Percentiles rank a stretch among this genome's conserved stretches.
Evolutionary conservation across 371 early-diverging fungal genomes (phyloP).

Genomic region (Mucor velutinosus): DNA sequence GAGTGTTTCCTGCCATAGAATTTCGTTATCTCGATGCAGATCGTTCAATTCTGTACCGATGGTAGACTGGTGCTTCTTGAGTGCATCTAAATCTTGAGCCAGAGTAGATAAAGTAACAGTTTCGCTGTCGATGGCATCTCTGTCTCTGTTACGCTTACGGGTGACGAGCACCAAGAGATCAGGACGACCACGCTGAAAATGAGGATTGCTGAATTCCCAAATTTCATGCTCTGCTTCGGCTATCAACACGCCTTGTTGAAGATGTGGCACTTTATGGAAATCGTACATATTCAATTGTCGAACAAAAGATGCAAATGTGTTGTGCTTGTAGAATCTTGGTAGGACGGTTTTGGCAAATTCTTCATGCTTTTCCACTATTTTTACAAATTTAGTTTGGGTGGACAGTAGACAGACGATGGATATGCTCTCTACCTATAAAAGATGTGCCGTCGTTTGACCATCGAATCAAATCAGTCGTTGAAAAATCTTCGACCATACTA

Average conservation of each 20-base stretch:
- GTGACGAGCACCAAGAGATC: conserved; percentile 55
- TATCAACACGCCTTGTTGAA: conserved; percentile 75
- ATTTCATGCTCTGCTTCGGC: conserved; percentile 62
- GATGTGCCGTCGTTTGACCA: conserved; percentile 80
- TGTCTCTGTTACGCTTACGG: conserved; percentile 52
- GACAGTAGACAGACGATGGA: neutral
- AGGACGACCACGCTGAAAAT: conserved; percentile 54
- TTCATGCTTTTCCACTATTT: conserved; percentile 64
- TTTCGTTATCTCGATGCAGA: conserved; percentile 70
- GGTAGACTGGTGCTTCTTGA: conserved; percentile 82
- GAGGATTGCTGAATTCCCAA: conserved; percentile 63
- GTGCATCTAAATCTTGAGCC: conserved; percentile 74
- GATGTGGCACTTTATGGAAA: conserved; percentile 78
- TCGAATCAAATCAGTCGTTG: conserved; percentile 66
- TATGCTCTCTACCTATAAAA: conserved; percentile 56
- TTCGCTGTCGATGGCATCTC: conserved; percentile 40
- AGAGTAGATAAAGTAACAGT: conserved; percentile 50
- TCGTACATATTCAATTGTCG: conserved; percentile 95
- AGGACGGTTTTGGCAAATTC: conserved; percentile 85
- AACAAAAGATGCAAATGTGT: conserved; percentile 92
- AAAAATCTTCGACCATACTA: conserved; percentile 73
- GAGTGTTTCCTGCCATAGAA: conserved; percentile 82
- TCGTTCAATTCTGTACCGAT: conserved; percentile 80
- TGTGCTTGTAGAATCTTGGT: conserved; percentile 90
- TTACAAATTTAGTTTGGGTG: neutral